Percentiles rank a stretch among this genome's conserved stretches.
Conservation (phyloP, 2,329 filamentous ascomycete genomes). For the Aureobasidium uvarum region DNA sequence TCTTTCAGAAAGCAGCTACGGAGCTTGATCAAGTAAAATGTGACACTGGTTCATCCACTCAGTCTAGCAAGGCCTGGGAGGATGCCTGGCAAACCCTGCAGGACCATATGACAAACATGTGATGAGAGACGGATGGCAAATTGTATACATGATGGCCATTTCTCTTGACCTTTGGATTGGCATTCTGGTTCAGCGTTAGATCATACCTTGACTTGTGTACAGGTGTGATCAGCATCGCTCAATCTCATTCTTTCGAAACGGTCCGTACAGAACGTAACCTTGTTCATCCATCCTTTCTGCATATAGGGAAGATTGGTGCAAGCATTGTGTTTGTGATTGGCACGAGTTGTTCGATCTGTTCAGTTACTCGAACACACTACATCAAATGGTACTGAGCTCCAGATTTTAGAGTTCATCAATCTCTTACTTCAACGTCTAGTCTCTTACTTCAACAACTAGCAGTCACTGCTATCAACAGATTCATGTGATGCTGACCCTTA, state of each 20-base stretch:
- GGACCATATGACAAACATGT: constrained; percentile 4
- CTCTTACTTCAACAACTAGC: no score
- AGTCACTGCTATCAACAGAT: no score
- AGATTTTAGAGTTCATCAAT: no score
- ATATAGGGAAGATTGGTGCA: no score
- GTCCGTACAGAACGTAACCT: background rate
- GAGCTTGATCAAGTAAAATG: background rate
- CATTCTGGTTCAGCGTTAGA: background rate
- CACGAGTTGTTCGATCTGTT: no score
- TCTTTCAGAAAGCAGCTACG: background rate
- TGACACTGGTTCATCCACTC: background rate
- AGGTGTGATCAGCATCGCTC: background rate
- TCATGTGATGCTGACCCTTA: no score
- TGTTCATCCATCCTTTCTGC: background rate
- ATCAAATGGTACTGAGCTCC: no score
- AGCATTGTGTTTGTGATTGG: no score
- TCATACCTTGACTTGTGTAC: background rate
- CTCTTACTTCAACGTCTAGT: no score
- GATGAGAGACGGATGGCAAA: background rate
- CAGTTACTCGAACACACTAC: no score
- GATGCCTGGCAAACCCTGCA: constrained; percentile 5
- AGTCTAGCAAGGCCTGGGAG: constrained; percentile 5
- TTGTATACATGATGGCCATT: no score
- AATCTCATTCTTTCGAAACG: background rate
- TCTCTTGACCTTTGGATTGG: no score